phyloP scores from a whole-genome alignment of 352 stramenopile species.

The Pythium guiyangense region DNA sequence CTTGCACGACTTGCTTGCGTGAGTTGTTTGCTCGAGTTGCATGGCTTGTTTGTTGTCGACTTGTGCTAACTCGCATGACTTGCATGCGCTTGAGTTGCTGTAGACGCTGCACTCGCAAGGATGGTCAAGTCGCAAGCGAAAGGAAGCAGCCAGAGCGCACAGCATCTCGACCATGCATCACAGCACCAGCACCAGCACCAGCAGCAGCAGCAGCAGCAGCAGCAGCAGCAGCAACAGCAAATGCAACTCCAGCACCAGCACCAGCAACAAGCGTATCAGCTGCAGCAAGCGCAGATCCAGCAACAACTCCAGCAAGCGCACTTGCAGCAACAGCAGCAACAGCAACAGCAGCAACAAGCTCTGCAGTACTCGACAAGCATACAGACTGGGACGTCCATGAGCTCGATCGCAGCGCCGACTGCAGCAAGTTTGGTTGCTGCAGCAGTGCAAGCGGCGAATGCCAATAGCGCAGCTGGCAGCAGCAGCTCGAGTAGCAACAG shows the following conservation, averaged over 20 bases:
- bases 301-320: constrained; percentile 16
- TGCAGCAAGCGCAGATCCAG: constrained; percentile 6
- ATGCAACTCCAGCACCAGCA: background rate
- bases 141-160: no score
- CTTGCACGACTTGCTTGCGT: no score
- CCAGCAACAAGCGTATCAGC: constrained; percentile 1
- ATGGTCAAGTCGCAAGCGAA: no score
- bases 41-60: no score
- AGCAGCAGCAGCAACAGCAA: constrained; percentile 2
- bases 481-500: constrained; percentile 14
- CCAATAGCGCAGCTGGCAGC: constrained; percentile 11
- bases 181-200: background rate
- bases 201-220: background rate
- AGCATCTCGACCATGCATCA: background rate
- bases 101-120: no score
- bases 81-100: no score
- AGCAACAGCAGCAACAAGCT: constrained; percentile 17
- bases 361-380: constrained; percentile 27
- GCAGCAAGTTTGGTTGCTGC: constrained; percentile 36
- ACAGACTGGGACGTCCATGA: constrained; percentile 15
- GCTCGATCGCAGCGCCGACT: constrained; percentile 21
- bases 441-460: constrained; percentile 27
- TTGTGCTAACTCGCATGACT: no score
- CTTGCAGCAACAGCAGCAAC: constrained; percentile 24
- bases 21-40: no score